These are phyloP conservation scores for Erythrobasidium hasegawianum DNA, from an alignment of 1,284 basidiomycete genomes.

Conservation along the genomic window DNA sequence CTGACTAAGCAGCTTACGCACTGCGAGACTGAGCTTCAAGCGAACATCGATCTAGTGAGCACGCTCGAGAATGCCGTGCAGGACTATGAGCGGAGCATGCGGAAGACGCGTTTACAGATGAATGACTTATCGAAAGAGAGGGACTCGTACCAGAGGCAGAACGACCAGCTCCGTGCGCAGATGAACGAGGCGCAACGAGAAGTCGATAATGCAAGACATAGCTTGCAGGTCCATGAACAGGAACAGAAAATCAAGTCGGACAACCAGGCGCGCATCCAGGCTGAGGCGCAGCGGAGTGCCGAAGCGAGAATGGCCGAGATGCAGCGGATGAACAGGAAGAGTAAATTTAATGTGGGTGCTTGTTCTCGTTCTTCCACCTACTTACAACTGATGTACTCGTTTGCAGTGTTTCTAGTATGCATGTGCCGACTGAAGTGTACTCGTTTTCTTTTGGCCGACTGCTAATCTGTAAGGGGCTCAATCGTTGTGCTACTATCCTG, in stretches of 20 bases:
- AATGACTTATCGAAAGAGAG: conserved; percentile 79
- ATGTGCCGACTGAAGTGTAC: too few relatives aligned
- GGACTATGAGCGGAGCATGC: conserved; percentile 83
- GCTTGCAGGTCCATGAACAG: conserved; percentile 71
- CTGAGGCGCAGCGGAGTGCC: conserved; percentile 73
- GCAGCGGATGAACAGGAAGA: conserved; percentile 52
- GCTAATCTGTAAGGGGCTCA: too few relatives aligned
- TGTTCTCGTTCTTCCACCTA: too few relatives aligned
- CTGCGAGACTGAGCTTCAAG: conserved; percentile 82
- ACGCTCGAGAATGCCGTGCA: conserved; percentile 76
- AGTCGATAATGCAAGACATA: conserved; percentile 68
- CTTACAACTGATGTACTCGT: too few relatives aligned
- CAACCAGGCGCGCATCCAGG: conserved; percentile 75
- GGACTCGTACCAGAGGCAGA: conserved; percentile 63
- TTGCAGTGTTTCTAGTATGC: not conserved
- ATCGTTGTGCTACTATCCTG: too few relatives aligned
- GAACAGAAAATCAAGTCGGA: conserved; percentile 72
- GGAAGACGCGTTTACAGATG: conserved; percentile 83
- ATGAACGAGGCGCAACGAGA: conserved; percentile 70
- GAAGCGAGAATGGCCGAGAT: conserved; percentile 79
- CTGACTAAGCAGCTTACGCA: conserved; percentile 85
- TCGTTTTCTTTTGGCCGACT: too few relatives aligned
- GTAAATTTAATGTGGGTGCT: conserved; percentile 41
- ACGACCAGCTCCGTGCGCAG: conserved; percentile 64
- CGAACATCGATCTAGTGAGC: conserved; percentile 82